Evolutionary conservation across 345 rosid genomes (phyloP), one percentile per base, ranked within the genome.

Genomic region (Cardamine resedifolia): DNA sequence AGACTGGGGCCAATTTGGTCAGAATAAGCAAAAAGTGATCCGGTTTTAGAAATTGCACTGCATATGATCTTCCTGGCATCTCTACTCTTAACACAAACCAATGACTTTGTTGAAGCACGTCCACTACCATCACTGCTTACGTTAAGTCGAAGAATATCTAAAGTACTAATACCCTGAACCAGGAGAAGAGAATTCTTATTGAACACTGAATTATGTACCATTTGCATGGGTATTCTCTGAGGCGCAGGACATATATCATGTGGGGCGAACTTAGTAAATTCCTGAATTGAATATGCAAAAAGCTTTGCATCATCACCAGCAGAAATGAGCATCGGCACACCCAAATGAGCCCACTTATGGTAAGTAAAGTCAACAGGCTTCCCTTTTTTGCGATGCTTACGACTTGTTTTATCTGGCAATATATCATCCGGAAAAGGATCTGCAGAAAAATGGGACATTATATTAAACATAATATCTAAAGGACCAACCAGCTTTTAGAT

Each of bases 211-310:
- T 81, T 81, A 57, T 59, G 79, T 71, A 87, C 92, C 80, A 91
- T 69, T 55, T 88, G 92, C 61, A 91, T 78, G 10, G 95, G 90
- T 69, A 88, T 77, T 78, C 95, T 91, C 83, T 94, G 98, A 48
- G 97, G 98, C 24, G 98, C 91, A 58, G 98, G 97, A 78, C 97
- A 94, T 33, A 94, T 85, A 80, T 94, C 97, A 83, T 89, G 95
- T 15, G 98, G 98, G 8, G 97, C 86, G 80, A 85, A 94, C 82
- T 83, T 89, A 18, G 91, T 80, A 76, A 91, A 94, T 77, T 91
- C 96, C 79, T 82, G 85, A 67, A 80, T 84, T 34, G 96, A 87
- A 85, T 91, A 91, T 7, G 96, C 98, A 81, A 85, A 91, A 48
- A 94, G 90, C 88, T 94, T 91, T 3, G 96, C 81, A 80, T 94